Evolutionary conservation across 2,329 filamentous ascomycete species (phyloP).

Genomic region (Drechmeria coniospora): DNA sequence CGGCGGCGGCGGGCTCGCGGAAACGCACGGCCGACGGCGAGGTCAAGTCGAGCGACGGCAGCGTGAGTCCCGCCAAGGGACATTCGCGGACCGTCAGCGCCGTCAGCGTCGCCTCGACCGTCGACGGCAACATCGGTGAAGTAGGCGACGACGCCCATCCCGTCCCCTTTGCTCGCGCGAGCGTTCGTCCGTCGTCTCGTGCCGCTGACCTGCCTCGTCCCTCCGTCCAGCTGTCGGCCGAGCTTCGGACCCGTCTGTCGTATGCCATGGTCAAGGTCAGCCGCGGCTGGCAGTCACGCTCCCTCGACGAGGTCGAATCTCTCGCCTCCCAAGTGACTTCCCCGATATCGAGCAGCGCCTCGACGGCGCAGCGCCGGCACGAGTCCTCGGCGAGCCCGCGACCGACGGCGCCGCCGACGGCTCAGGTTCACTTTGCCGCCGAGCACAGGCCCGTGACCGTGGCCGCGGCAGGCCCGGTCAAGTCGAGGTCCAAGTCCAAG

Average conservation of each 20-base stretch:
- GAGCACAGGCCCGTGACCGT: too few relatives aligned
- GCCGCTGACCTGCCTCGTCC: slow-evolving; percentile 8
- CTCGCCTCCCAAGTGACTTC: slow-evolving; percentile 55
- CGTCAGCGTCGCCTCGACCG: slow-evolving; percentile 42
- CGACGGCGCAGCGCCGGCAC: slow-evolving; percentile 35
- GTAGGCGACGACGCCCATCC: slow-evolving; percentile 33
- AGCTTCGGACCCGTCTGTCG: slow-evolving; percentile 69
- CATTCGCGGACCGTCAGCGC: slow-evolving; percentile 62
- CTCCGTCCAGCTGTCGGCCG: slow-evolving; percentile 63
- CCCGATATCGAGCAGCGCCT: slow-evolving; percentile 42
- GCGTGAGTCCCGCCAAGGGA: slow-evolving; percentile 32
- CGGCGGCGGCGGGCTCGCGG: slow-evolving; percentile 27
- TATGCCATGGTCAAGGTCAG: slow-evolving; percentile 93
- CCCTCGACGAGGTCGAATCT: slow-evolving; percentile 63
- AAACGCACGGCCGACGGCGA: slow-evolving; percentile 68
- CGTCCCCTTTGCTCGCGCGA: background rate
- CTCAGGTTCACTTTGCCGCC: slow-evolving; percentile 13
- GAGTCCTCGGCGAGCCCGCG: slow-evolving; percentile 40
- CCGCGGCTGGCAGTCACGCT: slow-evolving; percentile 71
- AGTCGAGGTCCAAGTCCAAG: slow-evolving; percentile 12
- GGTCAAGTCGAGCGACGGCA: slow-evolving; percentile 40
- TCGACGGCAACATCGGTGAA: slow-evolving; percentile 61
- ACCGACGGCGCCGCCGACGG: slow-evolving; percentile 18
- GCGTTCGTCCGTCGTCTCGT: background rate
- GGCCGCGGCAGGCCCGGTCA: too few relatives aligned